Conservation (phyloP, 148 eudicot genomes). For the Tetragonia tetragonoides region DNA sequence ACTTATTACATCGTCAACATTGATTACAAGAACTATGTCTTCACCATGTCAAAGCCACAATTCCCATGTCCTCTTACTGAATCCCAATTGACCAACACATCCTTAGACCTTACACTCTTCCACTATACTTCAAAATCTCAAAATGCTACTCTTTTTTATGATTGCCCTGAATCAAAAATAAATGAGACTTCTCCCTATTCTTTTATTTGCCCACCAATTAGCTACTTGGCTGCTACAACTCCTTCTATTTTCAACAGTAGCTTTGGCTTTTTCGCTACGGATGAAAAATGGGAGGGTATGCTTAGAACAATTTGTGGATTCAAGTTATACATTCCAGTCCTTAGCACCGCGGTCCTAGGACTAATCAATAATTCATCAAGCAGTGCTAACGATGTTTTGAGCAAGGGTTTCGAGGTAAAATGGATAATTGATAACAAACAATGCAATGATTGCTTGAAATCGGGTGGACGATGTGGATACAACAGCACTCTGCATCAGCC, state of each 20-base stretch:
- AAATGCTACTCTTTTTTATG: constrained; percentile 20
- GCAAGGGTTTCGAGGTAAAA: constrained; percentile 19
- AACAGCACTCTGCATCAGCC: constrained; percentile 1
- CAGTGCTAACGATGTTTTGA: neutral
- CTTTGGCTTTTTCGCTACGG: neutral
- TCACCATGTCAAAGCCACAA: constrained; percentile 11
- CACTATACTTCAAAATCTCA: neutral
- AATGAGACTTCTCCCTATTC: neutral
- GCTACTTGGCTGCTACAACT: neutral
- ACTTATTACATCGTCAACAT: constrained; percentile 9
- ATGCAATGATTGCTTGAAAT: constrained; percentile 13
- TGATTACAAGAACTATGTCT: neutral
- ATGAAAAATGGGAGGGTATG: neutral
- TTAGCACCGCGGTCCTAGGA: neutral
- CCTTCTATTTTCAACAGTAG: neutral
- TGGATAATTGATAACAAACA: constrained; percentile 14
- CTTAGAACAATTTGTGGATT: neutral
- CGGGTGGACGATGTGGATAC: constrained; percentile 27
- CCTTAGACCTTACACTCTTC: neutral
- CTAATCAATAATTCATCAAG: neutral
- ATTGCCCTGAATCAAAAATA: neutral
- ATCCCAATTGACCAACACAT: constrained; percentile 2
- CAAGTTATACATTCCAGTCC: neutral
- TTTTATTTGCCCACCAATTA: constrained; percentile 7
- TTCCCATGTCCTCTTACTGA: neutral